Conservation (phyloP, 1,284 basidiomycete genomes). For the Austropuccinia psidii region DNA sequence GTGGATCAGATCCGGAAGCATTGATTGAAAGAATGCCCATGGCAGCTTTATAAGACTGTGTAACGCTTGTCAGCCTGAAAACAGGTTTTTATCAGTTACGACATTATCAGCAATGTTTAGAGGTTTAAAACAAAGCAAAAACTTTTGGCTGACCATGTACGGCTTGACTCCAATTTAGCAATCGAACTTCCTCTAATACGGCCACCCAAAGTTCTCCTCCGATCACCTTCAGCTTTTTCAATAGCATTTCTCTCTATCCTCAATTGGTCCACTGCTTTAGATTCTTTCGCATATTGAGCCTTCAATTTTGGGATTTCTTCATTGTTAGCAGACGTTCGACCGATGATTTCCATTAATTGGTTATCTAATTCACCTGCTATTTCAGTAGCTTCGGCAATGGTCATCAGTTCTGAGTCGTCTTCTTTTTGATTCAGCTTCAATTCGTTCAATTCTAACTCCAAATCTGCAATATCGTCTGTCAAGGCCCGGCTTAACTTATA, state of each 20-base stretch:
- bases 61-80: slow-evolving; percentile 15
- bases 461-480: slow-evolving; percentile 29
- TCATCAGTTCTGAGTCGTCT: slow-evolving; percentile 30
- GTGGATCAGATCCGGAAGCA: not conserved
- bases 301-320: slow-evolving; percentile 17
- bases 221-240: slow-evolving; percentile 32
- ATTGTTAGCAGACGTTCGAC: slow-evolving; percentile 2
- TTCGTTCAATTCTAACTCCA: slow-evolving; percentile 33
- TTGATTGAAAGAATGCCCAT: slow-evolving; percentile 23
- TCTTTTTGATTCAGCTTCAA: slow-evolving; percentile 33
- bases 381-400: slow-evolving; percentile 26
- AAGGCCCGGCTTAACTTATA: slow-evolving; percentile 9
- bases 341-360: slow-evolving; percentile 15
- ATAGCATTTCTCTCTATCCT: slow-evolving; percentile 24
- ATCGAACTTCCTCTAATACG: slow-evolving; percentile 14
- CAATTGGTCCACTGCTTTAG: slow-evolving; percentile 25
- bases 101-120: not conserved
- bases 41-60: slow-evolving; percentile 2
- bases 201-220: slow-evolving; percentile 18
- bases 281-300: slow-evolving; percentile 10
- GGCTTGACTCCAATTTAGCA: slow-evolving; percentile 9
- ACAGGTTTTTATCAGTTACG: not conserved
- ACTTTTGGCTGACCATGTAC: not conserved
- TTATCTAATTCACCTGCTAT: slow-evolving; percentile 13
- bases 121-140: not conserved